Base-by-base conservation (phyloP, 352 stramenopile species). In the Phytopythium ostracodes region DNA sequence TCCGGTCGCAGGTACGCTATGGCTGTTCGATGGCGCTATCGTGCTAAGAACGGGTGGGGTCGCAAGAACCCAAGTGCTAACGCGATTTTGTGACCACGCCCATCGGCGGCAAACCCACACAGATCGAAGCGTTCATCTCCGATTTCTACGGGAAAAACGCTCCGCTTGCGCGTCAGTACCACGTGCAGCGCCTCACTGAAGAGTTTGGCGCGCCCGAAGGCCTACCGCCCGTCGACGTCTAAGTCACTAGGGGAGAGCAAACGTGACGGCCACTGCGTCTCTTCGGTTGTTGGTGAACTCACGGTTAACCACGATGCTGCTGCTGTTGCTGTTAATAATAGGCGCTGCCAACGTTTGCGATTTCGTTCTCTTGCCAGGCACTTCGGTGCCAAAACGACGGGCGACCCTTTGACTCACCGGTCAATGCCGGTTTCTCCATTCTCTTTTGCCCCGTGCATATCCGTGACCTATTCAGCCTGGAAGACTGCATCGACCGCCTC, bases 121-220 rank as follows among this genome's bases (percentile, higher is more conserved):
- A 91, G 82, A 88, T 94, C 27, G 81, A 92, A 60, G 75, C 72
- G 2, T 87, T 94, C 54, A 86, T 88, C 43, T 82, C 80, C 27
- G 77, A 71, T 4, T 84, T 76, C 27, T 94, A 94, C 60, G 70
- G 66, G 31, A 88, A 89, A 60, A 78, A 91, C 35, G 75, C 78
- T 33, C 81, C 80, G 0, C 72, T 79, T 31, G 73, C 73, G 14
- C 83, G 81, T 20, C 70, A 63, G 22, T 92, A 94, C 49, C 79
- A 91, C 40, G 53, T 79, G 17, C 63, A 80, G 53, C 81, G 84
- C 12, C 63, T 94, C 43, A 54, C 47, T 5, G 84, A 94, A 62
- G 82, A 94, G 52, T 88, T 77, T 53, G 80, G 75, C 6, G n/a
- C 53, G 1, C 66, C 69, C 7, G 25, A 52, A 31, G 60, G 38